Base-by-base conservation (phyloP, 495 filamentous ascomycete genomes). In the Alectoria sarmentosa region DNA sequence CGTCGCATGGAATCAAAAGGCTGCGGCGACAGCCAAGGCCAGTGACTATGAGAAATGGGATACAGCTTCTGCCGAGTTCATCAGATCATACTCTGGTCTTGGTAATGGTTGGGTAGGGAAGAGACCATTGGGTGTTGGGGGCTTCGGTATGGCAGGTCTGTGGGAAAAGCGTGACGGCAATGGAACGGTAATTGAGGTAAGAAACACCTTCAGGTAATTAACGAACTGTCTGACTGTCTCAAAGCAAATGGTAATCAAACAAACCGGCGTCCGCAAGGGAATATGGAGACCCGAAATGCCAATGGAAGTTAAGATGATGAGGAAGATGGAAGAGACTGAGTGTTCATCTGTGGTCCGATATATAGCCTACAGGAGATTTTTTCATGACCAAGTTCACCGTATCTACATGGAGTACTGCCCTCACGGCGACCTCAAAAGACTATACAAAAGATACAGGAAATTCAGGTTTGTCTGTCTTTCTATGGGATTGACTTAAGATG, bases 401-500 rank as follows among this genome's bases (percentile, higher is more conserved):
- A 55, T 55, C 19, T 55, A 55, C 7, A 55, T 55, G 52, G 52
- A 55, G n/a, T 55, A 8, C n/a, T 55, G 52, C 34, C 52, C 52
- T 5, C n/a, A 34, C 11, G 6, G 52, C 21, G 52, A 55, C 34
- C 34, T 34, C 1, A 30, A 0, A 21, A 10, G 2, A 1, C 52
- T 55, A 1, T 21, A 11, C 34, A 0, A 34, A 28, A 55, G 34
- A 1, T 55, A 55, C 2, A 55, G 34, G 13, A 55, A 30, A 55
- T 55, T 55, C 17, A 32, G 52, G 52, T 55, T 21, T 3, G 52
- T 55, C 0, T 3, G 34, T 30, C 14, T 21, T 32, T 19, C 13
- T n/a, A n/a, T n/a, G n/a, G n/a, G n/a, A n/a, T n/a, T n/a, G n/a
- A n/a, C n/a, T n/a, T n/a, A n/a, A n/a, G n/a, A n/a, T n/a, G n/a